Conservation (phyloP, 164 flowering plant genomes). For the Amborella trichopoda region DNA sequence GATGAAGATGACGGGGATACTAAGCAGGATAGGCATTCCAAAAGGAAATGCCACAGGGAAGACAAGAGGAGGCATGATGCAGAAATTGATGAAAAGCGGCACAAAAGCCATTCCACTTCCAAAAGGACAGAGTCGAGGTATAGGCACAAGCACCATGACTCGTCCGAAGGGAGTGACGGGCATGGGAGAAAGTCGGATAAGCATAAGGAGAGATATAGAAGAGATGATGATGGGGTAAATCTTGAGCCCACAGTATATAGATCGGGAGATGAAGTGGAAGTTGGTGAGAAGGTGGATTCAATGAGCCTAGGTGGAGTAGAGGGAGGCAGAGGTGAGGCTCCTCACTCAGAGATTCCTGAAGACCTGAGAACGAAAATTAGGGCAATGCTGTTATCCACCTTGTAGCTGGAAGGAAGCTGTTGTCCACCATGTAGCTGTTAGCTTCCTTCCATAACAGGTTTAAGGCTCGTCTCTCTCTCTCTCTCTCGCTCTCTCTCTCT, state of each 20-base stretch:
- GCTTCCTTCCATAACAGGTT: no score
- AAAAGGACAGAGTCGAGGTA: background rate
- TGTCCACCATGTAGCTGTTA: no score
- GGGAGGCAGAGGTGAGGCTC: conserved; percentile 3
- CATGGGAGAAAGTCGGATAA: conserved; percentile 16
- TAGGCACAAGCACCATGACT: background rate
- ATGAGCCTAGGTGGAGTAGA: conserved; percentile 18
- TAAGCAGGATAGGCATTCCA: conserved; percentile 23
- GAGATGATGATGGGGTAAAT: no score
- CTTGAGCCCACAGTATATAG: conserved; percentile 20
- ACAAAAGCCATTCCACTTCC: background rate
- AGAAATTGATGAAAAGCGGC: no score
- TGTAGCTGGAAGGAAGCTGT: no score
- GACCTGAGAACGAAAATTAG: conserved; percentile 83
- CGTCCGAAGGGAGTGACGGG: no score
- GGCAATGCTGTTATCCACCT: conserved; percentile 74
- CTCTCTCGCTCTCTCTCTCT: no score
- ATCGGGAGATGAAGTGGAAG: conserved; percentile 50
- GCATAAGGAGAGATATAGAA: conserved; percentile 18
- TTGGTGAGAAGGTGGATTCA: conserved; percentile 6
- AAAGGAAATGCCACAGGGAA: background rate
- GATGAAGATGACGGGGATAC: no score
- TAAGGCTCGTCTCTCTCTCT: no score
- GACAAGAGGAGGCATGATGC: conserved; percentile 1
- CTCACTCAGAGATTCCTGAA: conserved; percentile 42